Conservation (phyloP, 495 filamentous ascomycete genomes). For the Letharia columbiana region DNA sequence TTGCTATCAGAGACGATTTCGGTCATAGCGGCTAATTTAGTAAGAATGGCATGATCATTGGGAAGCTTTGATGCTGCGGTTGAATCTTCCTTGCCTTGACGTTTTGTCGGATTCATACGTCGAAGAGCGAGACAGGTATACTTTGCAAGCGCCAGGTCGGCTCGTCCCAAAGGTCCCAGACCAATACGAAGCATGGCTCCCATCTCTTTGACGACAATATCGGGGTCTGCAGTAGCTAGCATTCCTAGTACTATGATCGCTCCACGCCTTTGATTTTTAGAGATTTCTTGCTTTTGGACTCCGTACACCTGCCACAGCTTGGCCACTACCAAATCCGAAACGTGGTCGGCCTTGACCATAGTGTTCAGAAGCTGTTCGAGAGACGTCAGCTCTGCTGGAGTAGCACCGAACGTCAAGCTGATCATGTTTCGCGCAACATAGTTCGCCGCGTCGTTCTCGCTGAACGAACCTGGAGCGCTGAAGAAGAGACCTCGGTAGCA, state of each 20-base stretch:
- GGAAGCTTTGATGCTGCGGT: conserved; percentile 66
- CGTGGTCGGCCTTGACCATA: conserved; percentile 90
- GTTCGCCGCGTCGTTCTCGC: conserved; percentile 82
- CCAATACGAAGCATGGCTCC: conserved; percentile 89
- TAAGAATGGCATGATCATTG: conserved; percentile 84
- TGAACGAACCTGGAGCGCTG: conserved; percentile 80
- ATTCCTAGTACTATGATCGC: conserved; percentile 96
- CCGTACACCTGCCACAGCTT: conserved; percentile 98
- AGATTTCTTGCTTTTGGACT: conserved; percentile 86
- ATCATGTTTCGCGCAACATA: conserved; percentile 99
- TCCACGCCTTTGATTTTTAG: conserved; percentile 80
- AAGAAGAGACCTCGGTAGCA: conserved; percentile 96
- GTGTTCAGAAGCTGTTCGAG: conserved; percentile 89
- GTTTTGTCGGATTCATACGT: conserved; percentile 75
- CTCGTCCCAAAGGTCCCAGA: conserved; percentile 66
- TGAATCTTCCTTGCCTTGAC: conserved; percentile 62
- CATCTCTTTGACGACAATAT: conserved; percentile 88
- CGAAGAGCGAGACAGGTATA: conserved; percentile 90
- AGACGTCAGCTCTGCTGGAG: conserved; percentile 87
- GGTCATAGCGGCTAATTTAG: conserved; percentile 69
- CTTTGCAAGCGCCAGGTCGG: conserved; percentile 81
- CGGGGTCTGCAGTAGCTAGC: conserved; percentile 85
- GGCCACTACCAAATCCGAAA: conserved; percentile 75
- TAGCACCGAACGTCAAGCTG: conserved; percentile 89
- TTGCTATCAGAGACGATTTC: conserved; percentile 81